Conservation (phyloP, 805 yeast genomes). For the Pichia insulana region DNA sequence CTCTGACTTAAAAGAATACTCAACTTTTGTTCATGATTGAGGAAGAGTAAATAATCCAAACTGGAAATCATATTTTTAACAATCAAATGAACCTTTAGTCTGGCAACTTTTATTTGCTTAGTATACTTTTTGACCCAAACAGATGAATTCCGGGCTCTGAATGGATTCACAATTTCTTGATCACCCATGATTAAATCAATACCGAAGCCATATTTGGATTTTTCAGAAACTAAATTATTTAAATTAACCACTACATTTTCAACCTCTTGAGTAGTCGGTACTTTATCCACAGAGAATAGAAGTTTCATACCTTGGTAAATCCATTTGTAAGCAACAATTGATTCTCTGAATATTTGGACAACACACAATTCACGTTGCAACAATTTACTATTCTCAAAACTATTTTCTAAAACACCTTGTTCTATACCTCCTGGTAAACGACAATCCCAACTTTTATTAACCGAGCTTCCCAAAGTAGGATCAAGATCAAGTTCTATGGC, state of each 20-base stretch:
- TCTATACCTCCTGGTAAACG: conserved; percentile 32
- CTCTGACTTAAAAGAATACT: conserved; percentile 25
- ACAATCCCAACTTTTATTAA: conserved; percentile 30
- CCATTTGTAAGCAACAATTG: conserved; percentile 37
- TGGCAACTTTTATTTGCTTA: conserved; percentile 21
- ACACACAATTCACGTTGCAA: conserved; percentile 35
- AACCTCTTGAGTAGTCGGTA: conserved; percentile 28
- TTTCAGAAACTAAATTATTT: conserved; percentile 24
- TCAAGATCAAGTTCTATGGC: conserved; percentile 31
- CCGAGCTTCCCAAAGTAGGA: conserved; percentile 25
- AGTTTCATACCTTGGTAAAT: conserved; percentile 33
- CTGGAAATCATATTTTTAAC: conserved; percentile 42
- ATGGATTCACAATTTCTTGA: conserved; percentile 12
- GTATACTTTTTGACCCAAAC: conserved; percentile 17
- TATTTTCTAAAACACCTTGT: conserved; percentile 28
- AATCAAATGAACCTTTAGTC: conserved; percentile 26
- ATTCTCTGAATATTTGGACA: conserved; percentile 38
- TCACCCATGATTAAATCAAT: conserved; percentile 18
- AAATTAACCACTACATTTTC: conserved; percentile 24
- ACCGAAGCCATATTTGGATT: conserved; percentile 22
- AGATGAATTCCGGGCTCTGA: conserved; percentile 11
- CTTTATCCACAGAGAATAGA: conserved; percentile 26
- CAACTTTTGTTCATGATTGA: conserved; percentile 32
- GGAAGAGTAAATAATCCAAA: conserved; percentile 38
- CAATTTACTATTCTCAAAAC: conserved; percentile 23